phyloP scores from a whole-genome alignment of 805 yeast species.

The Candida corydali region DNA sequence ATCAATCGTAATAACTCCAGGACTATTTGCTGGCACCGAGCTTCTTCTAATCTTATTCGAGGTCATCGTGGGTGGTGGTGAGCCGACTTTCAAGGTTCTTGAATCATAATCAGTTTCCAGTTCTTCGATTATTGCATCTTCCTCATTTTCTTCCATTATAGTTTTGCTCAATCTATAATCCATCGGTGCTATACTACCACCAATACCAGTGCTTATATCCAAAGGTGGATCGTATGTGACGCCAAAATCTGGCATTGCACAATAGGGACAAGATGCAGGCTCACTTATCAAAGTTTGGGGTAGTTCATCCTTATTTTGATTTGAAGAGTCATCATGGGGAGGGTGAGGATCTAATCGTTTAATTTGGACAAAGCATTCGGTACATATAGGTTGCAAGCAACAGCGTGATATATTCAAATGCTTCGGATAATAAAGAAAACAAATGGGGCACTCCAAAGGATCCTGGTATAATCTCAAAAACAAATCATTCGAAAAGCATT shows the following conservation, averaged over 20 bases:
- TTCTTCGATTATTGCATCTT: conserved; percentile 5
- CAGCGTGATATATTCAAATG: conserved; percentile 78
- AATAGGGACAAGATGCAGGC: conserved; percentile 88
- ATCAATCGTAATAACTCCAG: conserved; percentile 75
- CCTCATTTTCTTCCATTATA: conserved; percentile 7
- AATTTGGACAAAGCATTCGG: conserved; percentile 96
- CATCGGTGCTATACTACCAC: conserved; percentile 47
- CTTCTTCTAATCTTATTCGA: conserved; percentile 17
- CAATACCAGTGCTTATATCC: conserved; percentile 51
- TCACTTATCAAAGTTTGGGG: conserved; percentile 76
- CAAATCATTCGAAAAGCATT: conserved; percentile 41
- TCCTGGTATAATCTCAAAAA: conserved; percentile 59
- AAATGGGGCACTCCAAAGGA: conserved; percentile 88
- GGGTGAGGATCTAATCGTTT: conserved; percentile 90
- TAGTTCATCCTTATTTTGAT: conserved; percentile 24
- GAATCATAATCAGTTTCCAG: neutral
- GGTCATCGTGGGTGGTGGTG: conserved; percentile 3
- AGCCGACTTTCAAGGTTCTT: neutral
- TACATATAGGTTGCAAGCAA: conserved; percentile 89
- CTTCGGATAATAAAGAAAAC: conserved; percentile 82
- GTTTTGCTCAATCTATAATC: conserved; percentile 21
- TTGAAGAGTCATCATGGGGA: conserved; percentile 58
- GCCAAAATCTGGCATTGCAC: conserved; percentile 85
- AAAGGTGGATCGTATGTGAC: conserved; percentile 70
- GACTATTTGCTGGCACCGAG: conserved; percentile 63